Base-by-base conservation (phyloP, 2,329 filamentous ascomycete genomes). In the Ophiostoma sp. region DNA sequence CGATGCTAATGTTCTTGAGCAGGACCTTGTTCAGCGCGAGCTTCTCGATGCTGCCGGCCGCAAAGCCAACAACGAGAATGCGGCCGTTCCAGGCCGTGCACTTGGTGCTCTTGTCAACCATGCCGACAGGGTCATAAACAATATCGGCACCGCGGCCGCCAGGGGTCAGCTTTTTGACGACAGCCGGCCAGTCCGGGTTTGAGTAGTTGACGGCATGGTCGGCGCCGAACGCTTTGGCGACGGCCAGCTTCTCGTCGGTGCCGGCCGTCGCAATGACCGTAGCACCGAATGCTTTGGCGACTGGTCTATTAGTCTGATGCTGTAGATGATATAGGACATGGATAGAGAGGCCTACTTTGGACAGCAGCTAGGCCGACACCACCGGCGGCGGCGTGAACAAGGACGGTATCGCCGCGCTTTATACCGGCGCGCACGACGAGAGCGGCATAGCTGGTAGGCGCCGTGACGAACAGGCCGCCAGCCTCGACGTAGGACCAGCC, bases 11-110 rank as follows among this genome's bases (percentile, higher is more conserved):
- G 77, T 97, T 97, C 84, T 97, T 98, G 73, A 98, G 80, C 71
- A 97, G 79, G 40, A 97, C 92, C 77, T 94, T 89, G 78, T 98
- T 98, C 81, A 96, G 87, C 12, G 93, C 90, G 58, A 98, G 87
- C 80, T 95, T 96, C 79, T 98, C 94, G 73, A 97, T 97, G 66
- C 82, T 83, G 0, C 92, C 92, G 0, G 88, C 91, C 0, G 93
- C 93, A 76, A 97, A 98, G 0, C 94, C 94, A 73, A 98, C 89
- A 5, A 98, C 87, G 60, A 97, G 80, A 68, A 98, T 84, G 12
- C 93, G 85, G 1, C 91, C 94, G 77, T 97, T 97, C 93, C 93
- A 98, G 3, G 92, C 90, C 3, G 90, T 91, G 80, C 94, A 97
- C 79, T 96, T 97, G 73, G 93, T 91, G 73, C 89, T 92, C 76